A percentile compares a stretch with the other conserved stretches of the same genome.
Conservation (phyloP, 1,284 basidiomycete species). For the Ganoderma lingzhi region DNA sequence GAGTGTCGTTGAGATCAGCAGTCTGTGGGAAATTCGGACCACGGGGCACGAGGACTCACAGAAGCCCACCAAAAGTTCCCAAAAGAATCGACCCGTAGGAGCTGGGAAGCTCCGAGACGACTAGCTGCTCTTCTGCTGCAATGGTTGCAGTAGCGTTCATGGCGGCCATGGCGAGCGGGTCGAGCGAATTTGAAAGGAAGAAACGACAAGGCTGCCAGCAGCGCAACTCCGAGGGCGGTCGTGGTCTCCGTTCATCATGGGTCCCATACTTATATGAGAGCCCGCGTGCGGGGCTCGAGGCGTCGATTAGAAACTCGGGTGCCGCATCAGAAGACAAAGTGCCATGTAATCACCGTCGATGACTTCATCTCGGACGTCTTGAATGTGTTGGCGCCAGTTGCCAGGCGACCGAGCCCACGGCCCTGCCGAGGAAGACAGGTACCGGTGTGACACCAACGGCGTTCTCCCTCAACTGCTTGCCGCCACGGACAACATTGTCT, state of each 20-base stretch:
- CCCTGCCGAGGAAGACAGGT: neutral
- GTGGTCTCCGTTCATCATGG: neutral
- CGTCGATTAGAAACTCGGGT: neutral
- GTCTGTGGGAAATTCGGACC: neutral
- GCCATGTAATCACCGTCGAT: neutral
- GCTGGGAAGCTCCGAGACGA: neutral
- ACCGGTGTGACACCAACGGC: neutral
- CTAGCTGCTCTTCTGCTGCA: neutral
- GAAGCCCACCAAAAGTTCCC: slow-evolving; percentile 15
- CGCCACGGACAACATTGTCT: neutral
- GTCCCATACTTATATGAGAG: neutral
- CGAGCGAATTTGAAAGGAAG: neutral
- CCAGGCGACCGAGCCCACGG: slow-evolving; percentile 7
- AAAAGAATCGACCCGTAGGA: slow-evolving; percentile 15
- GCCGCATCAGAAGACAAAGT: neutral
- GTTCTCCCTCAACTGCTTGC: neutral
- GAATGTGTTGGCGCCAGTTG: neutral
- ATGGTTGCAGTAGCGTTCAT: neutral
- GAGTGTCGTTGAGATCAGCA: neutral
- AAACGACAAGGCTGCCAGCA: slow-evolving; percentile 12
- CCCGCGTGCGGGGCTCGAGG: neutral
- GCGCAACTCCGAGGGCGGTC: neutral
- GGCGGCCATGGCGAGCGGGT: slow-evolving; percentile 5
- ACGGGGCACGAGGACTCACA: slow-evolving; percentile 4
- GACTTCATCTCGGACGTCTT: neutral